Evolutionary conservation across 805 yeast genomes (phyloP).

Genomic region (Henningerozyma blattae): DNA sequence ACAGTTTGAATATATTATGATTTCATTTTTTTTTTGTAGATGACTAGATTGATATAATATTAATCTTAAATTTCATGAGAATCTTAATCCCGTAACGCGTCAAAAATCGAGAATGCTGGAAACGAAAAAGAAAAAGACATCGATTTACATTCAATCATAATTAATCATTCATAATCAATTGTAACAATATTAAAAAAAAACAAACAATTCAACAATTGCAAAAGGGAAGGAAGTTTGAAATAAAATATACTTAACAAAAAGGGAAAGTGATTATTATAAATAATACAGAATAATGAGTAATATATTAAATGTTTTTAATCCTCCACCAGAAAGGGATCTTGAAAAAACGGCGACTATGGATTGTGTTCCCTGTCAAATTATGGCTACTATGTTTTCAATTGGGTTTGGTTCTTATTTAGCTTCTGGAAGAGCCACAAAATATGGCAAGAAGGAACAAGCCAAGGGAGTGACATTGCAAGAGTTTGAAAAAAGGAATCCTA

Average conservation of each 20-base stretch:
- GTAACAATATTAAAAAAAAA: no score
- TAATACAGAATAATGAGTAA: slow-evolving; percentile 21
- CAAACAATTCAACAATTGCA: background rate
- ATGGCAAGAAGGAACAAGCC: slow-evolving; percentile 31
- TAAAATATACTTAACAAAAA: background rate
- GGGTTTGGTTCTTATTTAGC: slow-evolving; percentile 54
- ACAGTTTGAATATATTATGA: no score
- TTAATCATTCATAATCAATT: no score
- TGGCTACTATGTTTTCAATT: slow-evolving; percentile 46
- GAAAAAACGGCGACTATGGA: slow-evolving; percentile 34
- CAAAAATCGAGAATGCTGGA: no score
- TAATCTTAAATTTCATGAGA: no score
- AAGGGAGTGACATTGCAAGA: slow-evolving; percentile 20
- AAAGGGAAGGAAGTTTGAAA: background rate
- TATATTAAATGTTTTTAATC: slow-evolving; percentile 40
- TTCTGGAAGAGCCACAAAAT: slow-evolving; percentile 42
- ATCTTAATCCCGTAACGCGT: no score
- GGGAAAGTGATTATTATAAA: background rate
- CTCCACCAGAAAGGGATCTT: slow-evolving; percentile 33
- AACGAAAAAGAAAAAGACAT: no score
- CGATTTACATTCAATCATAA: no score
- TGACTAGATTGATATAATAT: no score
- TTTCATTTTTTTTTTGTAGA: no score
- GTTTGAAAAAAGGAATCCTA: slow-evolving; percentile 30
- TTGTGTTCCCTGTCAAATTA: slow-evolving; percentile 59